phyloP scores from a whole-genome alignment of 139 green algal genomes.

The Desmodesmus armatus region DNA sequence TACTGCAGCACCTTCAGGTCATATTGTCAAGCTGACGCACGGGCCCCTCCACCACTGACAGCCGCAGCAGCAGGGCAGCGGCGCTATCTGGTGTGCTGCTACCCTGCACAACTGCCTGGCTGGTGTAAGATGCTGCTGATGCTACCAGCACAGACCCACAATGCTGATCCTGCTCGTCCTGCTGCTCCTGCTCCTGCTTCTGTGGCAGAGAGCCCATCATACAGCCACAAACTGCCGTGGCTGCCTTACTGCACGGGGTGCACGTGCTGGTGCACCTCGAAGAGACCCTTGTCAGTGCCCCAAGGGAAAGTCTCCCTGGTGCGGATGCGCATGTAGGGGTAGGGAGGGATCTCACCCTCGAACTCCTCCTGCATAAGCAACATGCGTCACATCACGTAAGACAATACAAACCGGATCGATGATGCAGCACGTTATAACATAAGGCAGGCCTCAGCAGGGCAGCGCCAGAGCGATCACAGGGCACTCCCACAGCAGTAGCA shows the following conservation, averaged over 20 bases:
- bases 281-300: conserved; percentile 7
- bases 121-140: background rate
- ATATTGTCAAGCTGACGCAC: no score
- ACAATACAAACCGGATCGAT: no score
- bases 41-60: background rate
- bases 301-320: conserved; percentile 16
- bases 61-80: no score
- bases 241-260: no score
- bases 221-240: no score
- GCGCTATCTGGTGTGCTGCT: background rate
- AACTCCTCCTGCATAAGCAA: conserved; percentile 4
- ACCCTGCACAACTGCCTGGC: background rate
- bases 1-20: no score
- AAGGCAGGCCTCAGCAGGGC: no score
- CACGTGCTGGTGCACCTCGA: conserved; percentile 23
- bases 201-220: background rate
- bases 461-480: no score
- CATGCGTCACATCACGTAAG: no score
- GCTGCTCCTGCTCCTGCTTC: background rate
- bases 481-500: no score
- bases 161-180: background rate
- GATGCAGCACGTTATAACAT: no score
- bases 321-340: conserved; percentile 43
- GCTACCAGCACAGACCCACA: no score
- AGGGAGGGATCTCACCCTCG: conserved; percentile 38